Conservation (phyloP, 2,329 filamentous ascomycete genomes). For the Epicoccum sorghinum region DNA sequence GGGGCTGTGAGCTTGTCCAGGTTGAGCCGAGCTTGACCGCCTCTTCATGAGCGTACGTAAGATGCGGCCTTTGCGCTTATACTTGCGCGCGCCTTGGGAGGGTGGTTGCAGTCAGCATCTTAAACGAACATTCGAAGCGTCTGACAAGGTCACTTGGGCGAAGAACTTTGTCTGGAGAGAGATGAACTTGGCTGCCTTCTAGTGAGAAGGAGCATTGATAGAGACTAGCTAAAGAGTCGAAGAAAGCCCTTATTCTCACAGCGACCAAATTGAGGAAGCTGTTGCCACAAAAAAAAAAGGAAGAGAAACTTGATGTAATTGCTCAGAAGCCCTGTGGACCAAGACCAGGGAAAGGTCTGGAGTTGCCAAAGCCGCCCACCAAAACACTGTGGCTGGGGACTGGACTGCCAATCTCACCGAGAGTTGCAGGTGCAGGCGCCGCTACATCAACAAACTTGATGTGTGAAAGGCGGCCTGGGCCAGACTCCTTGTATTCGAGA, state of each 20-base stretch:
- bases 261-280: constrained; percentile 21
- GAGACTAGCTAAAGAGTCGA: constrained; percentile 25
- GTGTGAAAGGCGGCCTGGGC: constrained; percentile 42
- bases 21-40: constrained; percentile 15
- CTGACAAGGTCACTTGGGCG: not conserved
- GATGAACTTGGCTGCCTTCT: constrained; percentile 30
- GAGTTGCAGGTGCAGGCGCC: constrained; percentile 33
- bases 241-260: constrained; percentile 18
- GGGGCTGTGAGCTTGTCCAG: not conserved
- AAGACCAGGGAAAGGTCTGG: constrained; percentile 39
- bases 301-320: constrained; percentile 6
- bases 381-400: constrained; percentile 52
- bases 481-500: constrained; percentile 71
- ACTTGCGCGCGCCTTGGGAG: not conserved
- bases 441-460: constrained; percentile 52
- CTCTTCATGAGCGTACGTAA: constrained; percentile 15
- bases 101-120: not conserved
- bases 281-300: constrained; percentile 16
- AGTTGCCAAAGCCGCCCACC: constrained; percentile 37
- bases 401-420: constrained; percentile 58
- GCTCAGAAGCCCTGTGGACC: constrained; percentile 40
- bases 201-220: constrained; percentile 19
- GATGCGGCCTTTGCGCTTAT: constrained; percentile 3
- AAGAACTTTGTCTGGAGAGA: constrained; percentile 4
- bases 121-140: not conserved